Percentiles rank a stretch among this genome's conserved stretches.
phyloP scores from a whole-genome alignment of 495 filamentous ascomycete species.

The Hypoxylon crocopeplum region DNA sequence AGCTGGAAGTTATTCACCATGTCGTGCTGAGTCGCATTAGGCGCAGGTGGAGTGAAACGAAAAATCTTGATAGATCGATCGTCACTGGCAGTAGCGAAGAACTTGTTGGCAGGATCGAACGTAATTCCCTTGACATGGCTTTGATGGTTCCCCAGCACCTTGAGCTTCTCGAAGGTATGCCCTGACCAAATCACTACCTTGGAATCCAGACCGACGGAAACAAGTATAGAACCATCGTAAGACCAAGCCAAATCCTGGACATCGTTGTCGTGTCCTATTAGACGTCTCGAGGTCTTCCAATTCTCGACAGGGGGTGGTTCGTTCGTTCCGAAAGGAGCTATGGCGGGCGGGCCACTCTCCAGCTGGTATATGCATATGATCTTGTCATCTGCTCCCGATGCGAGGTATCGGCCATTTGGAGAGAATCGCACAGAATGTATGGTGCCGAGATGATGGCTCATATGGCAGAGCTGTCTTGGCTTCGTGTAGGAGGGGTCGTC shows the following conservation, averaged over 20 bases:
- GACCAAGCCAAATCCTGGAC: constrained; percentile 99
- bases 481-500: constrained; percentile 71
- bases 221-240: constrained; percentile 90
- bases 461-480: constrained; percentile 92
- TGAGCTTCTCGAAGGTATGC: constrained; percentile 96
- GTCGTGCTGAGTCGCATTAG: constrained; percentile 93
- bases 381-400: constrained; percentile 97
- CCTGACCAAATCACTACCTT: constrained; percentile 99
- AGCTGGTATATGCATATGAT: constrained; percentile 96
- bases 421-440: constrained; percentile 98
- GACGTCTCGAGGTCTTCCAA: constrained; percentile 90
- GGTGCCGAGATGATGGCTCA: constrained; percentile 97
- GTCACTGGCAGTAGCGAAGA: constrained; percentile 97
- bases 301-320: constrained; percentile 94
- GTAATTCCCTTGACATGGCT: constrained; percentile 98
- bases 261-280: constrained; percentile 98
- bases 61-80: constrained; percentile 97
- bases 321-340: constrained; percentile 70
- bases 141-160: constrained; percentile 86
- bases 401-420: constrained; percentile 88
- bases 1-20: constrained; percentile 94
- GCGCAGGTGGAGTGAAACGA: constrained; percentile 85
- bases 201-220: constrained; percentile 95
- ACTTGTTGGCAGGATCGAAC: constrained; percentile 98
- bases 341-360: constrained; percentile 75